These are phyloP conservation scores for Phanerodontia chrysosporium DNA, from an alignment of 768 basidiomycete species.

Conservation along the genomic window DNA sequence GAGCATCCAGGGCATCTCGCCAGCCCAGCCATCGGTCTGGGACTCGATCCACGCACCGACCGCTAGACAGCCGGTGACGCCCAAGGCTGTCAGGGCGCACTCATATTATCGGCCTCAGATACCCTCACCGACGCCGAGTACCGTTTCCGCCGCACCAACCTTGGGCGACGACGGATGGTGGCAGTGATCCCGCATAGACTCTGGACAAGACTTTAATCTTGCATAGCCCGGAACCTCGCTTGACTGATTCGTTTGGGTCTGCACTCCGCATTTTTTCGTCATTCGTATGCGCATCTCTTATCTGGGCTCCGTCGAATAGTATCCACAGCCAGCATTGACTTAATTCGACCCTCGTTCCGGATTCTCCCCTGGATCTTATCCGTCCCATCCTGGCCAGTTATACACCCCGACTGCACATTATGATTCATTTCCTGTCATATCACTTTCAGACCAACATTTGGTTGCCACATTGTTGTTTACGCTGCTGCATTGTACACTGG, in stretches of 20 bases:
- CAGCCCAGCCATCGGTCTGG: slow-evolving; percentile 62
- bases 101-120: slow-evolving; percentile 31
- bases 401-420: not conserved
- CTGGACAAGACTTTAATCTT: not conserved
- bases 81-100: slow-evolving; percentile 23
- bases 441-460: not conserved
- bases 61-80: slow-evolving; percentile 29
- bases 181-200: slow-evolving; percentile 32
- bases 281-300: slow-evolving; percentile 8
- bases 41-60: slow-evolving; percentile 64
- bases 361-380: slow-evolving; percentile 5
- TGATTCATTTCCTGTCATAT: not conserved
- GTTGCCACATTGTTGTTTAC: slow-evolving; percentile 3
- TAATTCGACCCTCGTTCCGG: slow-evolving; percentile 7
- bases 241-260: not conserved
- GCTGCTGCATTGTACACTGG: slow-evolving; percentile 13
- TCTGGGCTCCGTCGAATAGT: not conserved
- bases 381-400: slow-evolving; percentile 3
- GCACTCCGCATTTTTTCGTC: not conserved
- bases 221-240: slow-evolving; percentile 1
- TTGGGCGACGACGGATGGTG: slow-evolving; percentile 79
- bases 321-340: not conserved
- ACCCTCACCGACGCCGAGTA: slow-evolving; percentile 75
- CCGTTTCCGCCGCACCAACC: slow-evolving; percentile 67
- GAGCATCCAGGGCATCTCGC: slow-evolving; percentile 40